Evolutionary conservation across 768 basidiomycete species (phyloP).

Genomic region (Collybiopsis luxurians): DNA sequence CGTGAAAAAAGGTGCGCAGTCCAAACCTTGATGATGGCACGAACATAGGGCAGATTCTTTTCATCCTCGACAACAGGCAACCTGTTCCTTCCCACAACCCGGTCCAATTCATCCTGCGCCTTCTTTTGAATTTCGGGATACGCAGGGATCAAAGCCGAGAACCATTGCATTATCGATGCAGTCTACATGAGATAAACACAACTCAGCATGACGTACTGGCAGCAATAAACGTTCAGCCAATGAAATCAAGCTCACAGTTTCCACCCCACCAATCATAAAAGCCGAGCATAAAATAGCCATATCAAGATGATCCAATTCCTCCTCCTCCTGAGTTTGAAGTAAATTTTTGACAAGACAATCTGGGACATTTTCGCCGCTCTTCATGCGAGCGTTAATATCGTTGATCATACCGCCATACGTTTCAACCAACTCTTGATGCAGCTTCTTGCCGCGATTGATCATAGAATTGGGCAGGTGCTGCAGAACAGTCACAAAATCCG

Average conservation of each 20-base stretch:
- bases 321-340: slow-evolving; percentile 22
- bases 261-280: slow-evolving; percentile 29
- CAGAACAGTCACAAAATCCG: slow-evolving; percentile 18
- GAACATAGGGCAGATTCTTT: slow-evolving; percentile 21
- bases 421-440: slow-evolving; percentile 21
- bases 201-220: too few relatives aligned
- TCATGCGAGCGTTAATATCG: slow-evolving; percentile 22
- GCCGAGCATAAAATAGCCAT: slow-evolving; percentile 27
- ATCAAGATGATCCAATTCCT: slow-evolving; percentile 28
- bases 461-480: slow-evolving; percentile 16
- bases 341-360: slow-evolving; percentile 30
- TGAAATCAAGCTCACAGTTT: slow-evolving; percentile 20
- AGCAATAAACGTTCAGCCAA: too few relatives aligned
- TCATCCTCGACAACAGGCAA: slow-evolving; percentile 24
- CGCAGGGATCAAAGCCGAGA: slow-evolving; percentile 25
- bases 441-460: slow-evolving; percentile 12
- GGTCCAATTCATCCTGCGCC: slow-evolving; percentile 34
- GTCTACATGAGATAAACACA: neutral
- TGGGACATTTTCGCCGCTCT: slow-evolving; percentile 26
- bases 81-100: slow-evolving; percentile 28
- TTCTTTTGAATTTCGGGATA: slow-evolving; percentile 26
- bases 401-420: slow-evolving; percentile 28
- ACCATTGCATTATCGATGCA: slow-evolving; percentile 29
- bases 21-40: slow-evolving; percentile 25
- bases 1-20: too few relatives aligned